Evolutionary conservation across 768 basidiomycete genomes (phyloP), one percentile per base, ranked within the genome.

Genomic region (Sarcodon sp.): DNA sequence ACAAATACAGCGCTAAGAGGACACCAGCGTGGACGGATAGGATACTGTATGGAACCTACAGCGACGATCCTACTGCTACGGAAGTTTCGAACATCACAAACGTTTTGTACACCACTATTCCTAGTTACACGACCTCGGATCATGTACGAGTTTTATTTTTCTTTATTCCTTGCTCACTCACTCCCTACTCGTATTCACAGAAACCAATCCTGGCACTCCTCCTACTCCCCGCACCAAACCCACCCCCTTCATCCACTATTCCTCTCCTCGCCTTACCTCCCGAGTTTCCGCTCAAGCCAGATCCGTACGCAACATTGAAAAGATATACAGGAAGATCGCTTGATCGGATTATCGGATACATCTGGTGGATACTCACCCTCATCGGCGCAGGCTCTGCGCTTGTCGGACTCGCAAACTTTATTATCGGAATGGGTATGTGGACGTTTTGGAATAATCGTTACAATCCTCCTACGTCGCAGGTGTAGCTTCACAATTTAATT

Each of bases 1-100:
- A 92, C 58, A 77, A 78, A 53, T 96, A 90, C 65, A 79, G 86
- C 58, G 60, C 64, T 9, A 83, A 77, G 57, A 80, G 94, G 8
- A 72, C 70, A 1, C 93, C 94, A 0, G 79, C 91, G 16, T 98
- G 90, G 87, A 96, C 92, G 31, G 94, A 98, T 63, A 75, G 94
- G 41, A 76, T 98, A 39, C 68, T 97, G 58, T 96, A 90, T 58
- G 73, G 87, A 10, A 87, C 87, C 5, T 69, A 80, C 58, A 73
- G 72, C 16, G 87, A 88, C 60, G 73, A 73, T 2, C 75, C 76
- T 1, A 68, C 73, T 49, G 62, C 62, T 6, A 69, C 69, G 7
- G 67, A 74, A 8, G 57, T 66, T 35, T 78, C 83, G 1, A 58
- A 71, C 49, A 77, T 86, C 51, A 71, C 61, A 3, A 86, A 83